A percentile compares a stretch with the other conserved stretches of the same genome.
Conservation (phyloP, 208 protist species). For the Phytomonas sp. region DNA sequence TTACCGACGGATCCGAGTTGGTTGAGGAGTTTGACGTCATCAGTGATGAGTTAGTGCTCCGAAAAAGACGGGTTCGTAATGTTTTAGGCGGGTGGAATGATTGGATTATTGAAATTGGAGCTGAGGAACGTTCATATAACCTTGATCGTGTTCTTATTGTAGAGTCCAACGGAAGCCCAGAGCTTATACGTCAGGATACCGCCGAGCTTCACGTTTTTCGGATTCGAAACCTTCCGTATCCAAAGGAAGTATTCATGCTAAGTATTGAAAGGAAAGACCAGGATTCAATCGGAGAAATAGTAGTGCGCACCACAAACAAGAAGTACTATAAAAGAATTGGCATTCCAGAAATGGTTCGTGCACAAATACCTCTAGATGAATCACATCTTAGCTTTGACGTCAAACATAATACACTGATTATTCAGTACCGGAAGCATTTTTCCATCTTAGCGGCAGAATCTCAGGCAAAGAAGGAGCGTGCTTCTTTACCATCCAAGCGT, state of each 20-base stretch:
- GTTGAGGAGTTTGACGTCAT: slow-evolving; percentile 92
- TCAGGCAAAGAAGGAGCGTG: slow-evolving; percentile 66
- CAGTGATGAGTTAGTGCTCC: slow-evolving; percentile 86
- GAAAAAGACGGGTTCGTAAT: slow-evolving; percentile 69
- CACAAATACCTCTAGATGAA: slow-evolving; percentile 44
- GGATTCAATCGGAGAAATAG: slow-evolving; percentile 67
- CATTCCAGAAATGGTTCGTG: slow-evolving; percentile 79
- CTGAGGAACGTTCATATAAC: slow-evolving; percentile 26
- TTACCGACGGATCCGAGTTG: slow-evolving; percentile 83
- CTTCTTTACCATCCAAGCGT: slow-evolving; percentile 55
- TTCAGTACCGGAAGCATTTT: slow-evolving; percentile 88
- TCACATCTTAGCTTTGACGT: slow-evolving; percentile 70
- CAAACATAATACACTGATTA: slow-evolving; percentile 89
- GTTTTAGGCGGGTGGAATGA: slow-evolving; percentile 69
- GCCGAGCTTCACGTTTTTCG: slow-evolving; percentile 77
- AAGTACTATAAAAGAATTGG: slow-evolving; percentile 92
- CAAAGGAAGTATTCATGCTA: slow-evolving; percentile 75
- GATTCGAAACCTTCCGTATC: slow-evolving; percentile 90
- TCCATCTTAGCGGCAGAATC: slow-evolving; percentile 64
- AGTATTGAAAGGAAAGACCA: slow-evolving; percentile 50
- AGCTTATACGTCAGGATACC: slow-evolving; percentile 82
- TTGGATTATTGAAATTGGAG: slow-evolving; percentile 88
- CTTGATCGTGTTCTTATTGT: slow-evolving; percentile 63
- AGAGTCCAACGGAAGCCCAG: slow-evolving; percentile 59
- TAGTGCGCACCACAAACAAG: slow-evolving; percentile 93